phyloP scores from a whole-genome alignment of 225 moss, liverwort and hornwort genomes.

The Sphagnum tenellum region DNA sequence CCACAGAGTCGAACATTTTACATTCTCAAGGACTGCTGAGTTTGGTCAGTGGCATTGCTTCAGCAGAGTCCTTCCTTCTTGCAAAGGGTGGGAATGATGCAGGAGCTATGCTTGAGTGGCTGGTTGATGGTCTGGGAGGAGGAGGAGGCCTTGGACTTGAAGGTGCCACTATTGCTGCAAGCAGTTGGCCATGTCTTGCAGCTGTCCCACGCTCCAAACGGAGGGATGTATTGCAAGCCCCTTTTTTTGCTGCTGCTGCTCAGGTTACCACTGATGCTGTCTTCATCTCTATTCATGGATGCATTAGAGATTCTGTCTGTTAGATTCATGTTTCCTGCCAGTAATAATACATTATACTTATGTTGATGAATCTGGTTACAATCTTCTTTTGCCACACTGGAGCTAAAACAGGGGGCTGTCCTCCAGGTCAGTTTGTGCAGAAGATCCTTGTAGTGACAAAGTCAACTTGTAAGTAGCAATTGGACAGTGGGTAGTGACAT shows the following conservation, averaged over 20 bases:
- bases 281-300: too few species aligned
- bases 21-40: constrained; percentile 31
- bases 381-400: too few species aligned
- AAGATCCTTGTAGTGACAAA: too few species aligned
- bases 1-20: constrained; percentile 13
- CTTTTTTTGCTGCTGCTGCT: constrained; percentile 41
- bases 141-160: constrained; percentile 45
- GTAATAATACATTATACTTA: too few species aligned
- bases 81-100: constrained; percentile 41
- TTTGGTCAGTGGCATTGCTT: constrained; percentile 27
- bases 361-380: too few species aligned
- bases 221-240: constrained; percentile 22
- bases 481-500: too few species aligned
- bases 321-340: too few species aligned
- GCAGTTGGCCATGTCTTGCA: constrained; percentile 35
- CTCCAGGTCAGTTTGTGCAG: too few species aligned
- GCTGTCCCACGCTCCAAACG: constrained; percentile 33
- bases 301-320: too few species aligned
- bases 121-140: constrained; percentile 45
- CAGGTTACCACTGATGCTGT: constrained; percentile 7
- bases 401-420: too few species aligned
- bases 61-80: constrained; percentile 37
- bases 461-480: too few species aligned
- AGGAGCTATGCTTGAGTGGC: constrained; percentile 38
- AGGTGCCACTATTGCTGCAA: constrained; percentile 36